A percentile compares a stretch with the other conserved stretches of the same genome.
These are phyloP conservation scores for Lichtheimia ramosa DNA, from an alignment of 371 early-diverging fungal species.

Conservation along the genomic window DNA sequence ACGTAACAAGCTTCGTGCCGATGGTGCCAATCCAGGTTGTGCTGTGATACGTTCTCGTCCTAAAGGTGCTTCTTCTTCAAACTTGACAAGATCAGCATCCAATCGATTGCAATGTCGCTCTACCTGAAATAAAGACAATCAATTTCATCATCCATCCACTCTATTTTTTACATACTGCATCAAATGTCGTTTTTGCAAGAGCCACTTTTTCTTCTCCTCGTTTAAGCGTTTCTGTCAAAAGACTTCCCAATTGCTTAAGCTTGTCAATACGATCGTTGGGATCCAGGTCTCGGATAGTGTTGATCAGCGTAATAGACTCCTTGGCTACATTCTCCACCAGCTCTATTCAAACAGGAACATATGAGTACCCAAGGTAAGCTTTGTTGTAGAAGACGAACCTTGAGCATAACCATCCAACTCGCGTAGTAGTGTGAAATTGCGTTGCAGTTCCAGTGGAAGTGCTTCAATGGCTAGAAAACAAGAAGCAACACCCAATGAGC, in stretches of 20 bases:
- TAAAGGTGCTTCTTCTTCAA: constrained; percentile 38
- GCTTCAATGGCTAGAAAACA: constrained; percentile 74
- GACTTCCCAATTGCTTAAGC: constrained; percentile 58
- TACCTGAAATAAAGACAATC: constrained; percentile 21
- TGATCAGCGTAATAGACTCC: constrained; percentile 58
- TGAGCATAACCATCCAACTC: constrained; percentile 90
- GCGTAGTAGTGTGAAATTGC: constrained; percentile 87
- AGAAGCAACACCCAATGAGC: neutral
- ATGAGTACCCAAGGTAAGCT: neutral
- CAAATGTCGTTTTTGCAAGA: constrained; percentile 88
- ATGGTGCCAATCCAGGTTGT: constrained; percentile 40
- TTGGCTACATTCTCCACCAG: constrained; percentile 62
- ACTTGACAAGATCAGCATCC: constrained; percentile 49
- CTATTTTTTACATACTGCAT: constrained; percentile 66
- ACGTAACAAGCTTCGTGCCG: constrained; percentile 30
- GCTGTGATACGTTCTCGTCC: constrained; percentile 38
- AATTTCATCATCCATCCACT: neutral
- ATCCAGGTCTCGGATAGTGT: constrained; percentile 45
- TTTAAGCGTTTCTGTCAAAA: constrained; percentile 73
- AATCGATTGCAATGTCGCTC: constrained; percentile 48
- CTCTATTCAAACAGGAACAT: constrained; percentile 28
- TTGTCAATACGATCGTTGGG: constrained; percentile 58
- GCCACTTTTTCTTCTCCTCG: constrained; percentile 92
- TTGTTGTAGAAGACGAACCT: constrained; percentile 36
- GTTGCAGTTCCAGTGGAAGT: constrained; percentile 85